Base-by-base conservation (phyloP, 805 yeast genomes). In the Wickerhamomyces chambardii region DNA sequence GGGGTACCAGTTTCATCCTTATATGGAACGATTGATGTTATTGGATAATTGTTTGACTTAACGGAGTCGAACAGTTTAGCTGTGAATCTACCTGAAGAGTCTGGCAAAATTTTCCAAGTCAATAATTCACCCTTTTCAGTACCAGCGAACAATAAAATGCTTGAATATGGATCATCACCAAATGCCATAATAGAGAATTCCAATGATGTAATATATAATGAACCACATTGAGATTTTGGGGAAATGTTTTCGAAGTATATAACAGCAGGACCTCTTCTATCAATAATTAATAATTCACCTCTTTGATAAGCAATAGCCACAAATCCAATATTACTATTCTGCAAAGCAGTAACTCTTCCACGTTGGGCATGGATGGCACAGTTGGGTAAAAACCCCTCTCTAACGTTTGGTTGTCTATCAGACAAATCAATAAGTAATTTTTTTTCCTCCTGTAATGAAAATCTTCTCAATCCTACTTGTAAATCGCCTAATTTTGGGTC, bases 301-400 rank as follows among this genome's bases (percentile, higher is more conserved):
- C 78, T 69, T 31, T 69, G 70, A 53, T 82, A 86, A 1, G 84
- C 95, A 29, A 84, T 63, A 1, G 83, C 92, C 8, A 82, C 84
- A 60, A 92, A 89, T 0, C 96, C 96, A 33, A 86, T 66, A 42
- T 80, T 71, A 40, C 89, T 78, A 54, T 83, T 72, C 36, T 70
- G 66, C 33, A 89, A 41, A 2, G 84, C 71, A 0, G 89, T 64
- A 9, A 84, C 78, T 4, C 52, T 52, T 1, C 77, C 75, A 34
- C 56, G 50, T 27, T 58, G 58, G 15, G 70, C 67, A 29, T 66
- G 61, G 15, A 77, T 44, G 2, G 68, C 63, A 31, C 65, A 61
- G 17, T 54, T 56, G 1, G 90, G 89, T 44, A 81, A 45, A 42
- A 78, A 78, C 0, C 87, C 89, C 37, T 74, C 78, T 37, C 59